These are phyloP conservation scores for Decorospora gaudefroyi DNA, from an alignment of 2,329 filamentous ascomycete species.

Conservation along the genomic window DNA sequence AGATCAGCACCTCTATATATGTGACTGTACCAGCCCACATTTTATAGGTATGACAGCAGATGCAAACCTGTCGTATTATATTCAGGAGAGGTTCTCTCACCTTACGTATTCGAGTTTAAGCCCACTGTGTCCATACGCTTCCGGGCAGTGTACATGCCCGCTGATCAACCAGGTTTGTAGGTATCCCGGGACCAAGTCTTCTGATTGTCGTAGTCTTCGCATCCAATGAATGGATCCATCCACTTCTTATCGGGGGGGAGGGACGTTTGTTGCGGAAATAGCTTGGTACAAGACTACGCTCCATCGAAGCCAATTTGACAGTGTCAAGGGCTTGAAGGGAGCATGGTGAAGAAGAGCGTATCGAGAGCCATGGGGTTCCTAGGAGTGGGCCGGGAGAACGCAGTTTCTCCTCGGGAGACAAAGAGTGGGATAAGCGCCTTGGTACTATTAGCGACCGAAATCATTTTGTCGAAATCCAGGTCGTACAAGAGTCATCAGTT, in stretches of 20 bases:
- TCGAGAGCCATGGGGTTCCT: constrained; percentile 39
- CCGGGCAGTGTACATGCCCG: constrained; percentile 44
- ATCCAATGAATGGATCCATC: constrained; percentile 45
- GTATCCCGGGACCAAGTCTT: constrained; percentile 47
- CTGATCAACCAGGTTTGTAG: constrained; percentile 47
- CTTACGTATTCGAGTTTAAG: constrained; percentile 34
- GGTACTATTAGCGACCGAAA: constrained; percentile 49
- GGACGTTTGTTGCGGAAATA: constrained; percentile 50
- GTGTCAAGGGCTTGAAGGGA: constrained; percentile 43
- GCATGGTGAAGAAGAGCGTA: constrained; percentile 35
- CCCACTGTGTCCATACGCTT: constrained; percentile 39
- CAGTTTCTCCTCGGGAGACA: constrained; percentile 33
- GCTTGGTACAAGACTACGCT: constrained; percentile 46
- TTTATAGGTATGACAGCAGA: too few relatives aligned
- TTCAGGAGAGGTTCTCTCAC: constrained; percentile 31
- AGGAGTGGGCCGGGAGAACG: constrained; percentile 11
- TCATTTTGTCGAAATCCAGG: constrained; percentile 49
- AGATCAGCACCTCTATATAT: too few relatives aligned
- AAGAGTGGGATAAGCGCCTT: constrained; percentile 40
- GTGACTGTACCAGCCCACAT: too few relatives aligned
- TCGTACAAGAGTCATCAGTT: constrained; percentile 38
- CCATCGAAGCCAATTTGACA: constrained; percentile 37
- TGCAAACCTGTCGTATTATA: constrained; percentile 25
- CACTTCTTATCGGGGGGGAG: constrained; percentile 45
- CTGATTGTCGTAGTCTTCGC: constrained; percentile 48